Percentiles rank a stretch among this genome's conserved stretches.
Evolutionary conservation across 139 green algal species (phyloP).

Genomic region (Picochlorum sp.): DNA sequence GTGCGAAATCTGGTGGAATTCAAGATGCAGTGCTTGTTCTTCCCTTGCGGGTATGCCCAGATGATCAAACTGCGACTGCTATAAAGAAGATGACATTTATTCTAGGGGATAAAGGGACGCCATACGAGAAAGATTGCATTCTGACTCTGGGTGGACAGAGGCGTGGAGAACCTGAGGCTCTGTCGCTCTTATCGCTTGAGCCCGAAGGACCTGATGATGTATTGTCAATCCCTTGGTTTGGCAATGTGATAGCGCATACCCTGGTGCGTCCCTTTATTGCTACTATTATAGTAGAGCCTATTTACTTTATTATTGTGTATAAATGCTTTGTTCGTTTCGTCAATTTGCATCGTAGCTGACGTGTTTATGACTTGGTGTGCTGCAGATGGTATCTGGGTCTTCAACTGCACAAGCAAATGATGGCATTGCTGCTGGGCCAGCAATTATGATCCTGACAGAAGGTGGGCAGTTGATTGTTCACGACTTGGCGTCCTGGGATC

Average conservation of each 20-base stretch:
- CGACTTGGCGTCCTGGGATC: constrained; percentile 30
- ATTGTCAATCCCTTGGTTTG: constrained; percentile 55
- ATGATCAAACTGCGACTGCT: constrained; percentile 8
- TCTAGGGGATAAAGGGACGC: constrained; percentile 4
- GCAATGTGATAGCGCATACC: constrained; percentile 33
- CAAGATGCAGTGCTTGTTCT: constrained; percentile 10
- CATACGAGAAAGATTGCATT: constrained; percentile 27
- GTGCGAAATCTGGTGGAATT: no score
- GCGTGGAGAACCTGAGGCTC: constrained; percentile 40
- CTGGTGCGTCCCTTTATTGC: constrained; percentile 16
- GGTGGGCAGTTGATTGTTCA: constrained; percentile 58
- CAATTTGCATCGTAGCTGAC: no score
- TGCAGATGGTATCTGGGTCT: constrained; percentile 12
- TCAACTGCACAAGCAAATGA: not conserved
- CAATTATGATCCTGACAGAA: constrained; percentile 56
- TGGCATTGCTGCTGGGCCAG: constrained; percentile 25
- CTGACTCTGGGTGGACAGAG: constrained; percentile 56
- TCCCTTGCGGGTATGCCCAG: constrained; percentile 10
- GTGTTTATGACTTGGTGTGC: constrained; percentile 2
- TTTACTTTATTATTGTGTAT: no score
- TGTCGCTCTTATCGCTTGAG: constrained; percentile 47
- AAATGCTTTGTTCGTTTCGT: no score
- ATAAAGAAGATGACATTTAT: constrained; percentile 30
- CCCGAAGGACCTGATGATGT: not conserved
- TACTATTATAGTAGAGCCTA: no score